Evolutionary conservation across 441 rosid species (phyloP), one percentile per base, ranked within the genome.

Genomic region (Gossypium trilobum): DNA sequence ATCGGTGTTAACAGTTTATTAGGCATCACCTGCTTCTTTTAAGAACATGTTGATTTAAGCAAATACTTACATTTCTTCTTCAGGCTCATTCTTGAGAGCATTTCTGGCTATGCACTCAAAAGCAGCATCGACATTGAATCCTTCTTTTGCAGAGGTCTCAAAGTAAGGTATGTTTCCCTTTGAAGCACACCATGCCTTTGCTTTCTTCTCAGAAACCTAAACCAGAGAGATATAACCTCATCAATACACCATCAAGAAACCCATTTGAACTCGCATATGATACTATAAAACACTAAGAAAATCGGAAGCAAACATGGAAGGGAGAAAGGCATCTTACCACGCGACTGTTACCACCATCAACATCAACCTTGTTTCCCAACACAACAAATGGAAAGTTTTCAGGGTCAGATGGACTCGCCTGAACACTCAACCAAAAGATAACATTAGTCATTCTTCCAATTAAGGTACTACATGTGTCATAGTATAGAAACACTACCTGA

Each of bases 391-490:
- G 91, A 74, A 92, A 90, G 78, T 87, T 90, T 52, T 92, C 96
- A 66, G 95, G 94, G 76, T 92, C 97, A 17, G 93, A 81, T 57
- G 96, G 94, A 71, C 89, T 87, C 11, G 95, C 97, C 95, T 92
- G 85, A 75, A 72, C 71, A 78, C 57, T 10, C 48, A 66, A 46
- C 22, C 16, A 13, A 64, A 8, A 13, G 11, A 33, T 13, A 17
- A 44, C 10, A 67, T 27, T 54, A 76, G 75, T 68, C 33, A 14
- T 11, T 42, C 42, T 11, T 51, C 59, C 57, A 22, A 27, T n/a
- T 13, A 5, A 56, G 20, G 6, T 14, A 10, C 23, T 44, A 17
- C 6, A 31, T 5, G 14, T 25, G 52, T 22, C 16, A 63, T 22
- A 46, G 39, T 29, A 57, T 48, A 20, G 48, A 69, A 36, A 46